Base-by-base conservation (phyloP, 2,329 filamentous ascomycete genomes). In the Nannizziopsis barbatae region DNA sequence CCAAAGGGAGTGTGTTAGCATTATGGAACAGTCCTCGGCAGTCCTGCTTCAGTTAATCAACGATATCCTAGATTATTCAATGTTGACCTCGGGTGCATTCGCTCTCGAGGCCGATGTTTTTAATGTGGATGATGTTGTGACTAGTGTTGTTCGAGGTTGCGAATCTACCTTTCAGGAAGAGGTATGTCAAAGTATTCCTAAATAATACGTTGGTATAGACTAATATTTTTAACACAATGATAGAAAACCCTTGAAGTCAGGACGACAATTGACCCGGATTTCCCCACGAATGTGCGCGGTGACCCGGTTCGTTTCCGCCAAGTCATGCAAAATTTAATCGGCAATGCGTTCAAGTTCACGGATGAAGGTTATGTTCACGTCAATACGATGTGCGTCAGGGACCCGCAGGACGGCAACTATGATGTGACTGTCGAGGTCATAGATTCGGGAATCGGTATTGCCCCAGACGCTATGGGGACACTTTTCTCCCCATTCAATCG, bases 1-100 rank as follows among this genome's bases (percentile, higher is more conserved):
- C 37, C 78, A 81, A 59, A 68, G 70, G 17, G 77, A 81, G 49
- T 74, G 74, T 37, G 71, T 75, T 1, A 66, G 68, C 36, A 75
- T 80, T 40, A 76, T 81, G 47, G 71, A 77, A 53, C 76, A 80
- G 49, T 80, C 77, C 0, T 77, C 75, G 1, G 70, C 74, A 15
- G 67, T 80, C 2, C 65, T 81, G 17, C 62, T 81, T 14, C 74
- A 76, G 53, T 72, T 81, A 42, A 80, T 82, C 59, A 80, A 82
- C 56, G 76, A 81, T 52, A 79, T 83, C 40, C 68, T 82, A n/a
- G 79, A 83, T 62, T 81, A 79, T 57, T 80, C 78, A 8, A 81
- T 81, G 54, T 66, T 81, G 5, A 72, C 75, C 0, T 76, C 76
- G 0, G 76, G 76, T n/a, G 72, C 69, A 32, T 78, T 81, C 51